Evolutionary conservation across 2,329 filamentous ascomycete genomes (phyloP).

Genomic region (Penicillium sclerotigenum): DNA sequence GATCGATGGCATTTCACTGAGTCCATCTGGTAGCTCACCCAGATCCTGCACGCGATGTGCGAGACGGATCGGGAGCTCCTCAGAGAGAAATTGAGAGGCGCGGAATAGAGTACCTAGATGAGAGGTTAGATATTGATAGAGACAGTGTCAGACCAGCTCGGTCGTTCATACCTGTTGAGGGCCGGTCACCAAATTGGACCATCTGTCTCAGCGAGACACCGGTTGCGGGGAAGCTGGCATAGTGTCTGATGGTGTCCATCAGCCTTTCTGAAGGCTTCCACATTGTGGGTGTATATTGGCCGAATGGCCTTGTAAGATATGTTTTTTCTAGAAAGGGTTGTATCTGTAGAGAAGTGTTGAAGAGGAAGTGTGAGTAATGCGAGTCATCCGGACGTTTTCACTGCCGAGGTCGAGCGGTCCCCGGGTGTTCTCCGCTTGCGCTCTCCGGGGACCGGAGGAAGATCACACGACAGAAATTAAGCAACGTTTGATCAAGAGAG

Average conservation of each 20-base stretch:
- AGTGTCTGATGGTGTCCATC: slow-evolving; percentile 97
- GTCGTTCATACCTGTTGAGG: slow-evolving; percentile 70
- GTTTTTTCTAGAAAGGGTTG: background rate
- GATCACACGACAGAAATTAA: slow-evolving; percentile 6
- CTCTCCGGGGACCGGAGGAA: slow-evolving; percentile 25
- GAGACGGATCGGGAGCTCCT: slow-evolving; percentile 94
- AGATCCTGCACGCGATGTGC: slow-evolving; percentile 96
- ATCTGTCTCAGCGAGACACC: slow-evolving; percentile 96
- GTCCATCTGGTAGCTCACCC: slow-evolving; percentile 83
- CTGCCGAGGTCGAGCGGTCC: slow-evolving; percentile 29
- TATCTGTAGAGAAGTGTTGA: background rate
- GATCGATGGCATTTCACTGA: slow-evolving; percentile 98
- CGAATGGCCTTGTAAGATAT: slow-evolving; percentile 24
- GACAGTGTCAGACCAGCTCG: slow-evolving; percentile 22
- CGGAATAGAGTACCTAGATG: slow-evolving; percentile 83
- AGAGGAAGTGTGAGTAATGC: slow-evolving; percentile 5
- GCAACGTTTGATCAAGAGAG: background rate
- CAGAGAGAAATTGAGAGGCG: slow-evolving; percentile 95
- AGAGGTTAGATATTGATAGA: background rate
- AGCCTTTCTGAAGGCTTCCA: slow-evolving; percentile 87
- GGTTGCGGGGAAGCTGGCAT: slow-evolving; percentile 94
- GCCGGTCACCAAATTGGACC: slow-evolving; percentile 96
- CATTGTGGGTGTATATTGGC: slow-evolving; percentile 55
- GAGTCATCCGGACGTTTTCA: slow-evolving; percentile 16
- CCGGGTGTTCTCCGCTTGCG: slow-evolving; percentile 14